Evolutionary conservation across 2,329 filamentous ascomycete genomes (phyloP).

Genomic region (Sclerotinia glacialis): DNA sequence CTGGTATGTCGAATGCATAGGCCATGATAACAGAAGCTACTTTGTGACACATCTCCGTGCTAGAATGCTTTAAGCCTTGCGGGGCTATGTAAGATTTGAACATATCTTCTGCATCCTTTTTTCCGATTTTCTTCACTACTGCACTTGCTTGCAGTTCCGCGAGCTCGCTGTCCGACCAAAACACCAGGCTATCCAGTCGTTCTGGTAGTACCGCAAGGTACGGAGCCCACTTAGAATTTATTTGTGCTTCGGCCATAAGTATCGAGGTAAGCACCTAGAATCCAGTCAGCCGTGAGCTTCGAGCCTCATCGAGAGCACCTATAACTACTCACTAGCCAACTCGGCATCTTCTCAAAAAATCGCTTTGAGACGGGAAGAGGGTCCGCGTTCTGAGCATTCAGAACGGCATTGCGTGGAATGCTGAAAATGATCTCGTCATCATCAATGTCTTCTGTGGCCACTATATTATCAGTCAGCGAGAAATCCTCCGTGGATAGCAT

Average conservation of each 20-base stretch:
- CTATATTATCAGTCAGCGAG: slow-evolving; percentile 41
- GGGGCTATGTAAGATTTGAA: slow-evolving; percentile 56
- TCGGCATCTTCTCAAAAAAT: slow-evolving; percentile 39
- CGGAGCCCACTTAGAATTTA: slow-evolving; percentile 43
- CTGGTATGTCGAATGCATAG: slow-evolving; percentile 65
- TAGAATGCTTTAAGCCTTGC: slow-evolving; percentile 46
- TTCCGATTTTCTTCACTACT: slow-evolving; percentile 63
- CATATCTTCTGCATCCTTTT: slow-evolving; percentile 53
- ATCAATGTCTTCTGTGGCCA: slow-evolving; percentile 55
- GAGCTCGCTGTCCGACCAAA: slow-evolving; percentile 62
- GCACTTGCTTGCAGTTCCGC: slow-evolving; percentile 61
- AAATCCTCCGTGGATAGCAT: background rate
- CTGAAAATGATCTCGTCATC: slow-evolving; percentile 65
- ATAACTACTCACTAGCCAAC: slow-evolving; percentile 44
- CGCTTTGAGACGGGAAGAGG: slow-evolving; percentile 43
- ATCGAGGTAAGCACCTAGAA: slow-evolving; percentile 24
- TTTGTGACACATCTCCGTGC: slow-evolving; percentile 52
- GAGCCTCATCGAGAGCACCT: slow-evolving; percentile 22
- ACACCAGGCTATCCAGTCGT: slow-evolving; percentile 66
- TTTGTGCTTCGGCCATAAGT: slow-evolving; percentile 32
- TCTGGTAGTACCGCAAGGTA: slow-evolving; percentile 62
- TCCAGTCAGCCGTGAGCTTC: slow-evolving; percentile 7
- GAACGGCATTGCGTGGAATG: slow-evolving; percentile 57
- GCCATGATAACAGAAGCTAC: slow-evolving; percentile 71
- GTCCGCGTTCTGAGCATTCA: slow-evolving; percentile 55